A percentile compares a stretch with the other conserved stretches of the same genome.
phyloP scores from a whole-genome alignment of 148 eudicot genomes.

The Pharnaceum exiguum region DNA sequence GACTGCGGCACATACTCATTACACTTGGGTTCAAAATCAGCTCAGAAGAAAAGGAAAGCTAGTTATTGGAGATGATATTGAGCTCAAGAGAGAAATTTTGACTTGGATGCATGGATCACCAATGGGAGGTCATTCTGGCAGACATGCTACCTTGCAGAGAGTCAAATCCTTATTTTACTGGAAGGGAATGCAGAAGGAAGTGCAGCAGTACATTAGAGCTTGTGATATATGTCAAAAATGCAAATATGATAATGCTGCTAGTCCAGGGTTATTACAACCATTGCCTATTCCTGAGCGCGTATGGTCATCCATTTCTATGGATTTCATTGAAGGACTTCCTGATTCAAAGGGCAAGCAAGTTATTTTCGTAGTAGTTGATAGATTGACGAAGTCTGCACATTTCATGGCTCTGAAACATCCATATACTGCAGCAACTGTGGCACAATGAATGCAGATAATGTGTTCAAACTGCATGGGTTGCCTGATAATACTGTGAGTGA shows the following conservation, averaged over 20 bases:
- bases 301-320: neutral
- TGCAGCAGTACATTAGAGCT: neutral
- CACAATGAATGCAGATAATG: neutral
- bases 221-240: neutral
- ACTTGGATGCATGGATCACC: neutral
- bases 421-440: neutral
- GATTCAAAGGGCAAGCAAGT: neutral
- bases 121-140: neutral
- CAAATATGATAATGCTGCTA: neutral
- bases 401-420: no score
- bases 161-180: neutral
- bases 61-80: neutral
- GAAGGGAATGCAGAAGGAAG: neutral
- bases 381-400: conserved; percentile 11
- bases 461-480: conserved; percentile 2
- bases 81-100: neutral
- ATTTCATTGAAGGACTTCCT: conserved; percentile 1
- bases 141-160: neutral
- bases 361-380: neutral
- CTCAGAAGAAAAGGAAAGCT: neutral
- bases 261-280: neutral
- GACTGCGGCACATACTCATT: neutral
- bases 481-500: neutral
- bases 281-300: neutral
- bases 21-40: neutral